Conservation (phyloP, 768 basidiomycete species). For the Boletus rex-veris region DNA sequence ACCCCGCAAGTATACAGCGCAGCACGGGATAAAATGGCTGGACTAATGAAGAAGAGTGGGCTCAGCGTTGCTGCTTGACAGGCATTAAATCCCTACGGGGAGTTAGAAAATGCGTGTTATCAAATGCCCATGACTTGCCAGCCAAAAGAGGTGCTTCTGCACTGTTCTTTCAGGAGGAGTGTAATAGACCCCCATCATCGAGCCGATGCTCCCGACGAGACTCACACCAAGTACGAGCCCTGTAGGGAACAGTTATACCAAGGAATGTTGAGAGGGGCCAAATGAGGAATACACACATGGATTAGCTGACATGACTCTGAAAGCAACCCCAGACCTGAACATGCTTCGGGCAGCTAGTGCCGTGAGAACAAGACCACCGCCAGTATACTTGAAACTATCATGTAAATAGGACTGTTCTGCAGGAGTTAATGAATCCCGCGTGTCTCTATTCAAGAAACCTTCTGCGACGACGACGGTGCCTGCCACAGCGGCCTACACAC, state of each 20-base stretch:
- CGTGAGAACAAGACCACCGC: slow-evolving; percentile 71
- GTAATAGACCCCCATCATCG: slow-evolving; percentile 80
- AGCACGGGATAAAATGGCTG: slow-evolving; percentile 81
- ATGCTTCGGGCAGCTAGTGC: slow-evolving; percentile 77
- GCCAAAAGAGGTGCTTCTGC: slow-evolving; percentile 80
- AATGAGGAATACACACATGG: slow-evolving; percentile 52
- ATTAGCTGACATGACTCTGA: slow-evolving; percentile 78
- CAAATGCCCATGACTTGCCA: slow-evolving; percentile 42
- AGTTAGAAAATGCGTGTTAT: neutral
- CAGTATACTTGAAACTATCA: slow-evolving; percentile 80
- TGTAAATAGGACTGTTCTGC: slow-evolving; percentile 70
- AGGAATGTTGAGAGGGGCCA: neutral
- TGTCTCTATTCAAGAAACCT: slow-evolving; percentile 72
- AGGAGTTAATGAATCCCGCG: slow-evolving; percentile 58
- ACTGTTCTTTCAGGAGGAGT: slow-evolving; percentile 74
- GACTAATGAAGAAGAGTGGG: slow-evolving; percentile 85
- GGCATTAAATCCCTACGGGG: slow-evolving; percentile 68
- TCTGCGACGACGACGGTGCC: slow-evolving; percentile 64
- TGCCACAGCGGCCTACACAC: slow-evolving; percentile 61
- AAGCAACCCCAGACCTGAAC: slow-evolving; percentile 64
- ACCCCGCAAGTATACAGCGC: slow-evolving; percentile 85
- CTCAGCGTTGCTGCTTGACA: slow-evolving; percentile 85
- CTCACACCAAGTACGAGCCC: slow-evolving; percentile 83
- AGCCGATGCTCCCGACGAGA: slow-evolving; percentile 73
- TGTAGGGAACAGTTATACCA: slow-evolving; percentile 22